These are phyloP conservation scores for Pelargonium citronellum DNA, from an alignment of 441 rosid species.

Conservation along the genomic window DNA sequence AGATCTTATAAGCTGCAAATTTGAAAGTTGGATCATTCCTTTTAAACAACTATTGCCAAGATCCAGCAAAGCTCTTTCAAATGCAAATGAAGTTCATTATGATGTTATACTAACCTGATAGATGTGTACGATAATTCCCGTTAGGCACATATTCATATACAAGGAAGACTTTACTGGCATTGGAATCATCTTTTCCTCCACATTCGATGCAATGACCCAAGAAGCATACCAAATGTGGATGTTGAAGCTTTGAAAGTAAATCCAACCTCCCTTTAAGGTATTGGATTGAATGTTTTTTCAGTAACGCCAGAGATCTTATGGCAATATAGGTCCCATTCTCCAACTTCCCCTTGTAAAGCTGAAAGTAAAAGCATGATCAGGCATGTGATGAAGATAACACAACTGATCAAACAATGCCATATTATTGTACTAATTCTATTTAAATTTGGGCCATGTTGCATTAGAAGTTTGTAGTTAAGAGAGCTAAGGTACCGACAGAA, in stretches of 20 bases:
- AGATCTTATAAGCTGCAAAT: no score
- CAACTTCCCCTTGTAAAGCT: slow-evolving; percentile 78
- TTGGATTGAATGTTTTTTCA: slow-evolving; percentile 62
- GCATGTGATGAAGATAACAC: no score
- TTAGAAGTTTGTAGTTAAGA: no score
- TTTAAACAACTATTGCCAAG: no score
- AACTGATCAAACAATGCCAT: no score
- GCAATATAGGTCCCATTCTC: slow-evolving; percentile 66
- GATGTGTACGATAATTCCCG: slow-evolving; percentile 60
- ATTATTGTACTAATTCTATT: no score
- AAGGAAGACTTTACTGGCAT: slow-evolving; percentile 50
- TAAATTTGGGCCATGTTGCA: no score
- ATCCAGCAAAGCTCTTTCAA: no score
- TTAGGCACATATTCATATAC: slow-evolving; percentile 60
- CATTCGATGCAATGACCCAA: slow-evolving; percentile 73
- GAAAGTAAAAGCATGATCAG: slow-evolving; percentile 24
- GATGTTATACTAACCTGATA: slow-evolving; percentile 55
- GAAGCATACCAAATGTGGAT: slow-evolving; percentile 78
- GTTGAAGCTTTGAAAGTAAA: slow-evolving; percentile 75
- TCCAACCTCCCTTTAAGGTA: slow-evolving; percentile 65
- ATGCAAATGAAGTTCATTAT: slow-evolving; percentile 7
- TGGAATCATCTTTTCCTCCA: slow-evolving; percentile 43
- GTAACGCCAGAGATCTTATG: slow-evolving; percentile 50
- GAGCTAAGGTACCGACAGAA: no score
- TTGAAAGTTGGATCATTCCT: no score